These are phyloP conservation scores for Dioscorea cayenensis DNA, from an alignment of 116 monocot species.

Conservation along the genomic window DNA sequence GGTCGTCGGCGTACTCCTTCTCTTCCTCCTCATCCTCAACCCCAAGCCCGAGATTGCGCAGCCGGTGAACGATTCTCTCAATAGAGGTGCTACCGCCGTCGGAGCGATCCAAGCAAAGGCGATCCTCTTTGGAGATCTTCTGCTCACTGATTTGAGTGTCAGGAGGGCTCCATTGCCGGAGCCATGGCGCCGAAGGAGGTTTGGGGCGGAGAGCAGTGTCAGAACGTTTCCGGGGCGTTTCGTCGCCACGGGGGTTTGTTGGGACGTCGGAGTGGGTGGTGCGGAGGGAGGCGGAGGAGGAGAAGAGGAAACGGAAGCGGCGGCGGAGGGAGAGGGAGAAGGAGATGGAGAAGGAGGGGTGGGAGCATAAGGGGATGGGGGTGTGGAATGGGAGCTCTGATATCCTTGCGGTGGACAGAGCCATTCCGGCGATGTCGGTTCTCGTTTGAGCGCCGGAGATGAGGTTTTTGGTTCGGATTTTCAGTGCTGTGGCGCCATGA, in stretches of 20 bases:
- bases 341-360: slow-evolving; percentile 3
- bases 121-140: background rate
- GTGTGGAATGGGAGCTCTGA: slow-evolving; percentile 28
- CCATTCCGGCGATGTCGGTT: slow-evolving; percentile 8
- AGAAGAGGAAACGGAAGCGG: slow-evolving; percentile 8
- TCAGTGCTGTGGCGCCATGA: too few species aligned
- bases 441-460: too few species aligned
- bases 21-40: slow-evolving; percentile 12
- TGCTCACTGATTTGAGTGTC: background rate
- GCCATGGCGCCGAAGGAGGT: slow-evolving; percentile 43
- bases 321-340: slow-evolving; percentile 13
- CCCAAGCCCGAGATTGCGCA: slow-evolving; percentile 36
- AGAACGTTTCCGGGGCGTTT: background rate
- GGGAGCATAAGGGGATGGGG: background rate
- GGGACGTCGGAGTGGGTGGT: slow-evolving; percentile 1
- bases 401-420: slow-evolving; percentile 33
- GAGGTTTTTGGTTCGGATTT: too few species aligned
- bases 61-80: slow-evolving; percentile 50
- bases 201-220: background rate
- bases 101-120: background rate
- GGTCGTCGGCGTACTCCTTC: slow-evolving; percentile 3
- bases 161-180: slow-evolving; percentile 47
- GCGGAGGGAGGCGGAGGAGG: slow-evolving; percentile 10
- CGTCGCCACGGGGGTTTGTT: slow-evolving; percentile 6
- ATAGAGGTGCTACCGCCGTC: slow-evolving; percentile 19